Evolutionary conservation across 2,329 filamentous ascomycete species (phyloP), one percentile per base, ranked within the genome.

Genomic region (Alternaria hordeiaustralica): DNA sequence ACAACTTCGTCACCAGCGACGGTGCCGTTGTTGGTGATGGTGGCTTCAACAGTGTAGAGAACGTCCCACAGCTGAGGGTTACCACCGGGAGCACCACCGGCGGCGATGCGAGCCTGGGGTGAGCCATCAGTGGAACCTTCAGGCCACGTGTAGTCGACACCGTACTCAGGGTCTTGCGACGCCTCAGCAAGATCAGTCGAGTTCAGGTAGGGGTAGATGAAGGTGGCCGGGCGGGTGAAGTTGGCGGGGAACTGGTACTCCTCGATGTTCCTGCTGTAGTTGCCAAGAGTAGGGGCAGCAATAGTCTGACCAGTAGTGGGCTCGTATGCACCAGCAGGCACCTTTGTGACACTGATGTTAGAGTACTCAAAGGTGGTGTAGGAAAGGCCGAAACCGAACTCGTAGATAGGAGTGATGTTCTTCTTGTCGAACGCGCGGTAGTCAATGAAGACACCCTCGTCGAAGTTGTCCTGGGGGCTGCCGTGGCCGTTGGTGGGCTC

Each of bases 341-440:
- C 79, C 70, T 86, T 86, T 67, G 82, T 71, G 33, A 93, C 81
- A 28, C 84, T 78, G 33, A 96, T 81, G 76, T 92, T 84, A n/a
- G 90, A 88, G 82, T 93, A 93, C 58, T 87, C 79, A 75, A 96
- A 95, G 3, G 86, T 92, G 1, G 92, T 93, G 84, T 96, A 96
- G 4, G 88, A 92, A 12, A 96, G 83, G 60, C 93, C 93, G 72
- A 87, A 92, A 8, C 93, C 93, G 71, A 96, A 96, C 75, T 94
- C 92, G 79, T 90, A 96, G 66, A 92, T 87, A 1, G 92, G 92
- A 2, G 87, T 87, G 58, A 87, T 85, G 69, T 87, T 83, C 60
- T 85, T 78, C 72, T 85, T 84, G 81, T 96, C 93, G 56, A 96
- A 92, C 68, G 89, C 84, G 43, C 91, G 87, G 82, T 93, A 93